Evolutionary conservation across 169 alveolate genomes (phyloP).

Genomic region (Plasmodium coatneyi): DNA sequence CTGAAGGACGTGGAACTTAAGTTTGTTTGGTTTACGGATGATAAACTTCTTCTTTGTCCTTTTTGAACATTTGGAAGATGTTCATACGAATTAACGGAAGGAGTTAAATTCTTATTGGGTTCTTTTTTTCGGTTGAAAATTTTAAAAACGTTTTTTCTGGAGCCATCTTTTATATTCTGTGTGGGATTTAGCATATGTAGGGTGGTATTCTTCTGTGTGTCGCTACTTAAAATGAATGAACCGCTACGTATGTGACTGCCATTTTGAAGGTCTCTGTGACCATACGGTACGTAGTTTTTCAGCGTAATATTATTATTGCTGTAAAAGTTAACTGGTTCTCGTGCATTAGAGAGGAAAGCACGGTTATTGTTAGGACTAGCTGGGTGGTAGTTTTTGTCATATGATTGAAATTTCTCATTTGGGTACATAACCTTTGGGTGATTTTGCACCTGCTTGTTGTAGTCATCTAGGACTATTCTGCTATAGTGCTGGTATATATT

Average conservation of each 20-base stretch:
- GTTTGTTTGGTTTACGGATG: constrained; percentile 9
- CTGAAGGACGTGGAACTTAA: not conserved
- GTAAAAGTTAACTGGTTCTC: not conserved
- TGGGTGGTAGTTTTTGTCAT: constrained; percentile 11
- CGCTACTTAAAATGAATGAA: constrained; percentile 4
- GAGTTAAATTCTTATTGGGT: not conserved
- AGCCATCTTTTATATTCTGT: not conserved
- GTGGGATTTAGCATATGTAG: constrained; percentile 2
- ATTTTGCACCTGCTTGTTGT: not conserved
- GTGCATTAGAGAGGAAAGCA: not conserved
- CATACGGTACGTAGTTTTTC: not conserved
- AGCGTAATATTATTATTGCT: constrained; percentile 13
- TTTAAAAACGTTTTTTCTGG: constrained; percentile 1
- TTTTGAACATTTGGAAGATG: constrained; percentile 12
- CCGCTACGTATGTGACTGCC: not conserved
- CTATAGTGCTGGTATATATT: not conserved
- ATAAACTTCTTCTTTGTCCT: constrained; percentile 2
- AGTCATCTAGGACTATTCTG: not conserved
- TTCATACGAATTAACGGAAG: constrained; percentile 37
- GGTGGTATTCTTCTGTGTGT: constrained; percentile 3
- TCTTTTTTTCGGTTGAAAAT: constrained; percentile 43
- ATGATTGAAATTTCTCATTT: constrained; percentile 20
- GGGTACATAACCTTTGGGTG: not conserved
- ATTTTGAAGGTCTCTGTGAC: not conserved
- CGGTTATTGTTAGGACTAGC: not conserved